phyloP scores from a whole-genome alignment of 192 early-diverging fungal genomes.

The Backusella liffmaniae region DNA sequence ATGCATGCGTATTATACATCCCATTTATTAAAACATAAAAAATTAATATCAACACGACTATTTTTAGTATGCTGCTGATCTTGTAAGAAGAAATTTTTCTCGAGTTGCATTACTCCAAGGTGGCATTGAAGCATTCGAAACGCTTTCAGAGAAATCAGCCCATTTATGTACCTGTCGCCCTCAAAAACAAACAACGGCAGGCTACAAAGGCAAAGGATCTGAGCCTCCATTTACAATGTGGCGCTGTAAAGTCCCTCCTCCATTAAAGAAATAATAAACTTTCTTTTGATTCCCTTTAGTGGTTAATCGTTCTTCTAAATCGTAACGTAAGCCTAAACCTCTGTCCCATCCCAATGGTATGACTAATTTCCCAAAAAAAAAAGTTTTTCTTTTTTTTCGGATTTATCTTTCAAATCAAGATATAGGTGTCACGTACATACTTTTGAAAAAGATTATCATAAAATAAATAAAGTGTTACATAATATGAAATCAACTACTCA shows the following conservation, averaged over 20 bases:
- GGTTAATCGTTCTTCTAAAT: neutral
- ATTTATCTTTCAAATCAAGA: neutral
- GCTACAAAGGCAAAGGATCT: slow-evolving; percentile 35
- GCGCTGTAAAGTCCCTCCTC: slow-evolving; percentile 30
- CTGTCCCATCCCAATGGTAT: neutral
- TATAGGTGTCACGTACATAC: neutral
- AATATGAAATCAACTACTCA: neutral
- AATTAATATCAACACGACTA: neutral
- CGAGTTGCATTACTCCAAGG: slow-evolving; percentile 51
- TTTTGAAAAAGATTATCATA: neutral
- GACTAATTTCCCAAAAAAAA: neutral
- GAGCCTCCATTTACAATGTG: slow-evolving; percentile 41
- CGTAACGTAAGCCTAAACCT: neutral
- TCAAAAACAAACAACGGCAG: slow-evolving; percentile 34
- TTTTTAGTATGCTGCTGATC: slow-evolving; percentile 45
- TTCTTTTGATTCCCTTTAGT: neutral
- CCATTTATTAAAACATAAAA: neutral
- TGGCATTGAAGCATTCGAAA: slow-evolving; percentile 47
- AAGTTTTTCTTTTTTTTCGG: neutral
- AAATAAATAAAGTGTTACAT: neutral
- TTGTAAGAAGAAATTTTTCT: slow-evolving; percentile 43
- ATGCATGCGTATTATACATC: neutral
- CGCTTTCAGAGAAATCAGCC: slow-evolving; percentile 1
- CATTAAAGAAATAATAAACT: slow-evolving; percentile 7
- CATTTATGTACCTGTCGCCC: slow-evolving; percentile 38